Evolutionary conservation across 768 basidiomycete species (phyloP).

Genomic region (Lactarius trivialis): DNA sequence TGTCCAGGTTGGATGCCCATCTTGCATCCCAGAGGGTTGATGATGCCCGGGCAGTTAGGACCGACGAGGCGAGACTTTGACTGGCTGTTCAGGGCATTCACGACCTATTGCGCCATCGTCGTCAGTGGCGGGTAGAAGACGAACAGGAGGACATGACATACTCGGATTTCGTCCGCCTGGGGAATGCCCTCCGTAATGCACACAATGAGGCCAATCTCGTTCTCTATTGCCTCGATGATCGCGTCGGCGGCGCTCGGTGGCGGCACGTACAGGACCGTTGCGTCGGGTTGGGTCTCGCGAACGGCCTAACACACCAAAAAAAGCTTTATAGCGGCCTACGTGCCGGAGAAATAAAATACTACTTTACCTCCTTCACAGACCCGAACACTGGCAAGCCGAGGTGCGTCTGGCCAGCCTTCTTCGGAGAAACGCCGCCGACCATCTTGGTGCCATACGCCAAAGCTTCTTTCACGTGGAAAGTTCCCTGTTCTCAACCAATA

Average conservation of each 20-base stretch:
- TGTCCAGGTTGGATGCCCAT: conserved; percentile 99
- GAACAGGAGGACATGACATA: conserved; percentile 30
- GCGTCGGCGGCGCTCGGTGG: conserved; percentile 95
- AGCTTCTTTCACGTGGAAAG: conserved; percentile 94
- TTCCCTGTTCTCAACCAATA: conserved; percentile 51
- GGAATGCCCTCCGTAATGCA: conserved; percentile 99
- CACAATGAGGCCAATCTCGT: conserved; percentile 95
- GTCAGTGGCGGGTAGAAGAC: not conserved
- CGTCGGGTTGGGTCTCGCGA: conserved; percentile 79
- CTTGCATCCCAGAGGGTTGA: conserved; percentile 96
- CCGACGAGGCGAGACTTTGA: conserved; percentile 94
- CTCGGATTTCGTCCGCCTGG: conserved; percentile 92
- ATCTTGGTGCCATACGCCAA: conserved; percentile 93
- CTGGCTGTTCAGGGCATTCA: conserved; percentile 90
- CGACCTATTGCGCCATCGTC: conserved; percentile 49
- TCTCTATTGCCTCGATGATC: conserved; percentile 97
- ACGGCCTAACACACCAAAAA: conserved; percentile 57
- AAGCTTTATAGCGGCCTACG: conserved; percentile 8
- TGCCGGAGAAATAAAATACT: not conserved
- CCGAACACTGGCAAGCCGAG: conserved; percentile 94
- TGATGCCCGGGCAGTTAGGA: conserved; percentile 98
- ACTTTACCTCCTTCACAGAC: conserved; percentile 81
- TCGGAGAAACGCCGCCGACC: conserved; percentile 95
- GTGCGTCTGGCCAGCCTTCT: conserved; percentile 94
- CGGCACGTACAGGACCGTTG: conserved; percentile 94